Base-by-base conservation (phyloP, 495 filamentous ascomycete species). In the Penicillium paxilli region DNA sequence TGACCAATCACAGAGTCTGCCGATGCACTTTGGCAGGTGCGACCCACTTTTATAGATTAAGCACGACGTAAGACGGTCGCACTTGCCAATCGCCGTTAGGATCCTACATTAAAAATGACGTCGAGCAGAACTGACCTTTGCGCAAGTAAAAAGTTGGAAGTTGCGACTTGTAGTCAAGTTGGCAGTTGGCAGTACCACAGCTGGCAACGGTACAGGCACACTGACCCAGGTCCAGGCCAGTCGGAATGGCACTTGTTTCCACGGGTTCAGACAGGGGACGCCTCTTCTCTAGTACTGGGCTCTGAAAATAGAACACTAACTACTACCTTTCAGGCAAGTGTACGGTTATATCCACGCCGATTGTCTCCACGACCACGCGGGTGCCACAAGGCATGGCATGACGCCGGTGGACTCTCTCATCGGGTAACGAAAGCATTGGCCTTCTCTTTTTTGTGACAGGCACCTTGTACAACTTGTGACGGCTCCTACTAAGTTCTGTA, bases 11-110 rank as follows among this genome's bases (percentile, higher is more conserved):
- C 14, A 25, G 1, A 33, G 23, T 16, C 16, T 14, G 10, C 44
- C 47, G 51, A 46, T 24, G 24, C 51, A 58, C 40, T 58, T 52
- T 51, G 47, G 47, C 58, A 49, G 40, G 33, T 55, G 47, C 23
- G 21, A 2, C 47, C 57, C 59, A 58, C 60, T 54, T 49, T 60
- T 56, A 63, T 66, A 66, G 28, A 60, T 63, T 63, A 60, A 60
- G 17, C 28, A 47, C 40, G 59, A 63, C 59, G 63, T 63, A 57
- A 59, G 48, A 51, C 54, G 38, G 51, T 54, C 57, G 49, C 47
- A 23, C 17, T 17, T 44, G 37, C 30, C 49, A 21, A 17, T 21
- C 38, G 9, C 17, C n/a, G 17, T 30, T 44, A n/a, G 33, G 17
- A 60, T 38, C 52, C 57, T 40, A 59, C 58, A 38, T 38, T 38